A percentile compares a stretch with the other conserved stretches of the same genome.
Conservation (phyloP, 768 basidiomycete species). For the Leucocoprinus leucothites region DNA sequence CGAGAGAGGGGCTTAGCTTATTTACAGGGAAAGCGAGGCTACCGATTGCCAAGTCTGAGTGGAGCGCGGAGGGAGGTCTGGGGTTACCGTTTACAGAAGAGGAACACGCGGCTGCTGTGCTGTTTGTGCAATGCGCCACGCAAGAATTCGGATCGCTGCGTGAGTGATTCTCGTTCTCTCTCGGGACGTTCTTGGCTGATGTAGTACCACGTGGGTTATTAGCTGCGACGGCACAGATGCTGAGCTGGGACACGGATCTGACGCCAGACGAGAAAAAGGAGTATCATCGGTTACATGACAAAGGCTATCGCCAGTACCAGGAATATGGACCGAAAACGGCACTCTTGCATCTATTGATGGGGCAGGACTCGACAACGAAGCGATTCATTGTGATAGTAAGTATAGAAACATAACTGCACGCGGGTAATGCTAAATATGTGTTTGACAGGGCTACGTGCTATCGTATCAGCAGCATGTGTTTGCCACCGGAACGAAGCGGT, state of each 20-base stretch:
- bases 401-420: not conserved
- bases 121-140: conserved; percentile 13
- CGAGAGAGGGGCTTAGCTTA: not conserved
- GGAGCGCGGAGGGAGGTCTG: conserved; percentile 5
- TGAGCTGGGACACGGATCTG: conserved; percentile 13
- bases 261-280: conserved; percentile 10
- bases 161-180: not conserved
- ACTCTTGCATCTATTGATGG: conserved; percentile 12
- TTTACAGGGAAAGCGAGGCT: not conserved
- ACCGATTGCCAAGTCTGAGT: conserved; percentile 1
- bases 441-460: conserved; percentile 11
- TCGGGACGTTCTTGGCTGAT: not conserved
- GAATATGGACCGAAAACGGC: conserved; percentile 13
- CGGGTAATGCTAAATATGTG: not conserved
- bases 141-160: conserved; percentile 12
- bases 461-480: conserved; percentile 15
- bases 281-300: conserved; percentile 13
- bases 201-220: too few species aligned
- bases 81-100: conserved; percentile 12
- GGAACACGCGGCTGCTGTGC: conserved; percentile 10
- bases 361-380: conserved; percentile 13
- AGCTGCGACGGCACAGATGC: conserved; percentile 13
- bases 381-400: conserved; percentile 13
- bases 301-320: conserved; percentile 12
- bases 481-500: conserved; percentile 14